phyloP scores from a whole-genome alignment of 371 early-diverging fungal genomes.

The Mortierella sp. region DNA sequence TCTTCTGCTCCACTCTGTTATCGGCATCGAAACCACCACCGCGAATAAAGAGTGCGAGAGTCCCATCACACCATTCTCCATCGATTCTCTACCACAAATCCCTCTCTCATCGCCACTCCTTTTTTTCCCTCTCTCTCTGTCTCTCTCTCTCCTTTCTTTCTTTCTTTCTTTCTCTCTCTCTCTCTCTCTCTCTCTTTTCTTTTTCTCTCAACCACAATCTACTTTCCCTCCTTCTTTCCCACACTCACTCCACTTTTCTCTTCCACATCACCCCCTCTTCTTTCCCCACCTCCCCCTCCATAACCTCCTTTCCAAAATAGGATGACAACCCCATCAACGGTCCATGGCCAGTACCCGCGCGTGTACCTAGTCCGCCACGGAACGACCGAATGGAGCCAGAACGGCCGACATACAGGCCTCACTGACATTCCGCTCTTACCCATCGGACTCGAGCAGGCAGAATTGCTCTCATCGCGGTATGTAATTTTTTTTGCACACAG shows the following conservation, averaged over 20 bases:
- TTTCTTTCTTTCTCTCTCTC: neutral
- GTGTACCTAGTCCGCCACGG: slow-evolving; percentile 57
- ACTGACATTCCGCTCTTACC: slow-evolving; percentile 56
- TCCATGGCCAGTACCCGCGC: slow-evolving; percentile 53
- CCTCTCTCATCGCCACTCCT: neutral
- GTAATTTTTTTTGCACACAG: neutral
- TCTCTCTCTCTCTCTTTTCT: neutral
- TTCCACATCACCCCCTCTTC: neutral
- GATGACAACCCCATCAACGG: slow-evolving; percentile 52
- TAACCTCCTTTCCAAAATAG: neutral
- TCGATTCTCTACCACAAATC: neutral
- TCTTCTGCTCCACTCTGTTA: neutral
- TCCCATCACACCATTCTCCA: neutral
- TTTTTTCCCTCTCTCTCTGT: neutral
- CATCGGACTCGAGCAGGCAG: slow-evolving; percentile 54
- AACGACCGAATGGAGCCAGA: slow-evolving; percentile 59
- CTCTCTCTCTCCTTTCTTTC: neutral
- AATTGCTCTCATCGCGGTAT: slow-evolving; percentile 44
- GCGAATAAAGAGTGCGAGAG: neutral
- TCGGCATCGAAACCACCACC: neutral
- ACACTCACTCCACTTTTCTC: neutral
- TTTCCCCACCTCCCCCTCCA: neutral
- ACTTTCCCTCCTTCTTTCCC: neutral
- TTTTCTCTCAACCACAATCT: neutral
- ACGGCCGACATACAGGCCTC: slow-evolving; percentile 55